These are phyloP conservation scores for Saturnispora zaruensis DNA, from an alignment of 805 yeast genomes.

Conservation along the genomic window DNA sequence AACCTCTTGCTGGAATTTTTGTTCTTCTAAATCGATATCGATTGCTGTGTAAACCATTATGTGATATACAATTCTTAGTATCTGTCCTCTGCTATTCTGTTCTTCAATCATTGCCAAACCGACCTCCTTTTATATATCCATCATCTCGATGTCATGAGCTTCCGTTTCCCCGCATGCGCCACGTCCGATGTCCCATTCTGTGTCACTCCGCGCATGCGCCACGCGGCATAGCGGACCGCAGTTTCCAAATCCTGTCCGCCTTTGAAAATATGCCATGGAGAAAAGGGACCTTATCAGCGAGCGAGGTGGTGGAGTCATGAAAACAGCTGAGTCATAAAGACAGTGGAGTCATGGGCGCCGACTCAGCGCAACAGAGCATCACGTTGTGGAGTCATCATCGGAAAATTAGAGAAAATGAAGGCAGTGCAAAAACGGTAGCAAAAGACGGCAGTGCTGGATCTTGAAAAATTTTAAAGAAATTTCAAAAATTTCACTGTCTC, in stretches of 20 bases:
- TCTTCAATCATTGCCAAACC: neutral
- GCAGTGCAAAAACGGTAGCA: neutral
- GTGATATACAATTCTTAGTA: neutral
- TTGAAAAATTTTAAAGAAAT: neutral
- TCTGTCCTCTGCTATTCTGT: neutral
- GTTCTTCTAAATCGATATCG: slow-evolving; percentile 54
- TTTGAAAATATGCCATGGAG: neutral
- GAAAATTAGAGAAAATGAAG: too few relatives aligned
- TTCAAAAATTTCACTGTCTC: slow-evolving; percentile 10
- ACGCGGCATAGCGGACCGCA: slow-evolving; percentile 1
- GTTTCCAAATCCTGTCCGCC: neutral
- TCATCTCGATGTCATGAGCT: slow-evolving; percentile 4
- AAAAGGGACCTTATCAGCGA: neutral
- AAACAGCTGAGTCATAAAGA: too few relatives aligned
- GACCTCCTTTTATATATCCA: slow-evolving; percentile 3
- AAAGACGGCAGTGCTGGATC: neutral
- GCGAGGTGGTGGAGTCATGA: too few relatives aligned
- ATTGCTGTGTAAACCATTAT: slow-evolving; percentile 48
- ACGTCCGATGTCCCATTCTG: neutral
- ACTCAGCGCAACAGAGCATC: neutral
- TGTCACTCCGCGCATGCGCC: slow-evolving; percentile 1
- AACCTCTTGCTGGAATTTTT: slow-evolving; percentile 57
- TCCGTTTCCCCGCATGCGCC: slow-evolving; percentile 11
- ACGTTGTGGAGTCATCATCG: neutral
- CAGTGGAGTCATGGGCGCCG: neutral